Base-by-base conservation (phyloP, 2,329 filamentous ascomycete species). In the Aschersonia sp. region DNA sequence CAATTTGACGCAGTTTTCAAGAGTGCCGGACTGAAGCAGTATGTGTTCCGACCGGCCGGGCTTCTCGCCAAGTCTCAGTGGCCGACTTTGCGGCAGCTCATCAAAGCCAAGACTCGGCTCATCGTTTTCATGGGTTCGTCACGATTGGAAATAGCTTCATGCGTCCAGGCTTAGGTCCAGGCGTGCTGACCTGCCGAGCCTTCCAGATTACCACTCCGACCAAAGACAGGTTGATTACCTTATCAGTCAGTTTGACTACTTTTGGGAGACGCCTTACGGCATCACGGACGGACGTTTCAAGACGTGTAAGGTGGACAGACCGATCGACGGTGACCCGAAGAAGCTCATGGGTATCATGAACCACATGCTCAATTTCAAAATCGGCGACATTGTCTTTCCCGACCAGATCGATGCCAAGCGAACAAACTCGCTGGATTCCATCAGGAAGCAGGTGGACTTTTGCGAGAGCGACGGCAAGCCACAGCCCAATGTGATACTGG, bases 211-310 rank as follows among this genome's bases (percentile, higher is more conserved):
- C 54, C 58, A 72, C 46, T 60, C 69, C 49, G 68, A 78, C 51
- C 67, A 65, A 1, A 61, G 57, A 32, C 60, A 66, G 45, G 73
- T 77, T n/a, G 68, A 75, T 30, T 85, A 81, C 58, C 77, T 85
- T 47, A 68, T 84, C 48, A 69, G 76, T 58, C 73, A 84, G 58
- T 85, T 80, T 58, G 64, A 66, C 30, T 79, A 78, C 62, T 74
- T 83, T 54, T 89, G 84, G 68, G 85, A 91, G 61, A 91, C 84
- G 43, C 71, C 75, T 0, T 89, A 75, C 63, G 78, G 84, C 53
- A 78, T 80, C 51, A 75, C 72, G 1, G 66, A 75, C 45, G 63
- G 72, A 0, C 68, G 66, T 12, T 81, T 84, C 57, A 78, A 79
- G 57, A 75, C 73, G 42, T 91, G 85, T 65, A 66, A 67, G 9